phyloP scores from a whole-genome alignment of 2,329 filamentous ascomycete species.

The Penicillium sp. region DNA sequence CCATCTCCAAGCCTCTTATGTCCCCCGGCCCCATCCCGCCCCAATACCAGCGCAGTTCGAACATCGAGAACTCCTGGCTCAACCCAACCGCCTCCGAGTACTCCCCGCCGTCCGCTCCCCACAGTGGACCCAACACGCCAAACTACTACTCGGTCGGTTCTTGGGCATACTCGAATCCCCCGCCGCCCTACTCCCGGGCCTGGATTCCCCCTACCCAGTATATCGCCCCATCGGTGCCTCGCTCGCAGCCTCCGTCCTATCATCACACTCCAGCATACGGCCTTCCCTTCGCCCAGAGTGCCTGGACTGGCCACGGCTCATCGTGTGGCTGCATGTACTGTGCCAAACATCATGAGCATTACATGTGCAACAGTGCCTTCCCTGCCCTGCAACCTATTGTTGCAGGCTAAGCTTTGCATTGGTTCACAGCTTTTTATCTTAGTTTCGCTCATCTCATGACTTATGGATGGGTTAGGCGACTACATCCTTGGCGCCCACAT shows the following conservation, averaged over 20 bases:
- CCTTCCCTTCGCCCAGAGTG: slow-evolving; percentile 43
- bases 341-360: slow-evolving; percentile 47
- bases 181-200: slow-evolving; percentile 39
- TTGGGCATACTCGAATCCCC: slow-evolving; percentile 42
- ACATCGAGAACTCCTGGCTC: slow-evolving; percentile 50
- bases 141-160: slow-evolving; percentile 44
- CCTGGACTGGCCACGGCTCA: slow-evolving; percentile 45
- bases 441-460: slow-evolving; percentile 11
- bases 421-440: neutral
- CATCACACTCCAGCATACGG: slow-evolving; percentile 47
- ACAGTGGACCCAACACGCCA: slow-evolving; percentile 46
- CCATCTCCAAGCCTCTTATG: slow-evolving; percentile 46
- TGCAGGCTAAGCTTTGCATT: slow-evolving; percentile 31
- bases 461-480: slow-evolving; percentile 9
- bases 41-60: slow-evolving; percentile 46
- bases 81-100: slow-evolving; percentile 48
- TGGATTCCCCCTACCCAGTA: slow-evolving; percentile 38
- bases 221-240: slow-evolving; percentile 34
- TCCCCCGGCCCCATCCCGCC: slow-evolving; percentile 47
- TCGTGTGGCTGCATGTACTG: slow-evolving; percentile 48
- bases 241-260: slow-evolving; percentile 44
- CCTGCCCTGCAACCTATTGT: slow-evolving; percentile 44
- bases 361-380: slow-evolving; percentile 44
- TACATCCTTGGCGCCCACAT: slow-evolving; percentile 1
- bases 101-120: slow-evolving; percentile 47